Conservation (phyloP, 257 asterid species). For the Perilla frutescens region DNA sequence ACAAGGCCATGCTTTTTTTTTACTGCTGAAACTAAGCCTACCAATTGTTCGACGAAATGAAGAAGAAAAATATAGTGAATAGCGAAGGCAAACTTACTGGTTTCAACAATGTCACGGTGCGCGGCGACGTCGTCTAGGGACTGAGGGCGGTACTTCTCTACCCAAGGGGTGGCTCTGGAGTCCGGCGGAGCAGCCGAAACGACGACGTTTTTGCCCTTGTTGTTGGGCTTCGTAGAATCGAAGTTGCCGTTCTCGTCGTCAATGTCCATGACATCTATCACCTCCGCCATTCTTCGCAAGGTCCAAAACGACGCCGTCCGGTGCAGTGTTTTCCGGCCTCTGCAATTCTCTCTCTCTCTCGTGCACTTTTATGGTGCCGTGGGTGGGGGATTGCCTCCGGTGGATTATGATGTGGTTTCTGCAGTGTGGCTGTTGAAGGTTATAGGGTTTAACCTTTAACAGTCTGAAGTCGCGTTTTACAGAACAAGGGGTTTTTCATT, state of each 20-base stretch:
- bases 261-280: slow-evolving; percentile 69
- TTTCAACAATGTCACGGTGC: slow-evolving; percentile 92
- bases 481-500: background rate
- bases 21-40: slow-evolving; percentile 15
- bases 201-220: slow-evolving; percentile 67
- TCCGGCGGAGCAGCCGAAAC: slow-evolving; percentile 47
- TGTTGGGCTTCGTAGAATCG: slow-evolving; percentile 31
- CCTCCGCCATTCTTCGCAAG: slow-evolving; percentile 61
- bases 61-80: background rate
- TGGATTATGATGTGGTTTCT: slow-evolving; percentile 30
- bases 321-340: slow-evolving; percentile 7
- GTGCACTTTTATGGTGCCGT: slow-evolving; percentile 1
- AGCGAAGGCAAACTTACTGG: slow-evolving; percentile 54
- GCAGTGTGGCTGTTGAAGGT: slow-evolving; percentile 11
- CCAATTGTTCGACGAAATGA: slow-evolving; percentile 44
- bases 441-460: background rate
- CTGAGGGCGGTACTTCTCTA: slow-evolving; percentile 96
- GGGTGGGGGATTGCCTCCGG: slow-evolving; percentile 29
- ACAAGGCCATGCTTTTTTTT: background rate
- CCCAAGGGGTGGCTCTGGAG: slow-evolving; percentile 86
- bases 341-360: slow-evolving; percentile 28
- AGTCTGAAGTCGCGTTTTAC: background rate
- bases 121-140: slow-evolving; percentile 97
- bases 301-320: slow-evolving; percentile 34
- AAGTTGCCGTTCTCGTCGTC: slow-evolving; percentile 56